Conservation (phyloP, 441 rosid species). For the Erodium trifolium region DNA sequence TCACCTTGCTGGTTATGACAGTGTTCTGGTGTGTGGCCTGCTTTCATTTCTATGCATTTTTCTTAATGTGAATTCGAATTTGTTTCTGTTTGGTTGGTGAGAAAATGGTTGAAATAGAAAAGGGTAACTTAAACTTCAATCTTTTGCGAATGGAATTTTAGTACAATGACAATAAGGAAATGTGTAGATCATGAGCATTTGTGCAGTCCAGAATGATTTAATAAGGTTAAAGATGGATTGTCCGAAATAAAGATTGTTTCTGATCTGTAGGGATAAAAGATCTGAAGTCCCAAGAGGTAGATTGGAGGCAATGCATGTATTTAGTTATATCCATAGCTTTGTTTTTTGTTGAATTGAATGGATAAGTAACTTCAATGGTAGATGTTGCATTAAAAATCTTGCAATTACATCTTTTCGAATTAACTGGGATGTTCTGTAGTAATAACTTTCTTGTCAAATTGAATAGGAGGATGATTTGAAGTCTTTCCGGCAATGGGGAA, state of each 20-base stretch:
- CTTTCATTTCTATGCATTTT: neutral
- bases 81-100: neutral
- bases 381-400: neutral
- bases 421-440: neutral
- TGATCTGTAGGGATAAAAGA: neutral
- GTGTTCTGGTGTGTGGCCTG: slow-evolving; percentile 49
- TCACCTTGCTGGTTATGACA: slow-evolving; percentile 96
- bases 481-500: slow-evolving; percentile 85
- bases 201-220: neutral
- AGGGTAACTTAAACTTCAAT: neutral
- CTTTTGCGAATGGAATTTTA: neutral
- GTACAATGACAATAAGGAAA: neutral
- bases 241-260: neutral
- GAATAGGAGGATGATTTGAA: slow-evolving; percentile 84
- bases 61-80: neutral
- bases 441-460: neutral
- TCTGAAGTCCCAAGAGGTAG: neutral
- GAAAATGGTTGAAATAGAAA: neutral
- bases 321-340: too few species aligned
- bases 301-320: neutral
- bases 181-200: neutral
- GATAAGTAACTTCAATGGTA: neutral
- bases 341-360: too few species aligned
- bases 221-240: too few species aligned
- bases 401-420: neutral